Percentiles rank a stretch among this genome's conserved stretches.
Conservation (phyloP, 73 alveolate species). For the Symbiodinium pilosum region DNA sequence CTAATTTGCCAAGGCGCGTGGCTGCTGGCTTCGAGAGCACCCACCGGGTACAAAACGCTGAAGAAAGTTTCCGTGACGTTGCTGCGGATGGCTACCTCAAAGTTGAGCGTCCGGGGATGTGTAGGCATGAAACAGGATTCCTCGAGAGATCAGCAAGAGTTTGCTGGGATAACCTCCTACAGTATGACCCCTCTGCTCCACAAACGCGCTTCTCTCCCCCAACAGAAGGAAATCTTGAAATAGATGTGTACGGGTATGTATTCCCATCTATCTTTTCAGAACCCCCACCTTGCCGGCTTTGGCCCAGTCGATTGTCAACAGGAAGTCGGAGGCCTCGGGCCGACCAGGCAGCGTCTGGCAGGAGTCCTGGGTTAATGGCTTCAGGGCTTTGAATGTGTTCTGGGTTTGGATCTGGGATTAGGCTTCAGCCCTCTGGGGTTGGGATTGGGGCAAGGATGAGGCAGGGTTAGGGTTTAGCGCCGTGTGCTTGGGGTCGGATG, state of each 20-base stretch:
- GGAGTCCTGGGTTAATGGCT: neutral
- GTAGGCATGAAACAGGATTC: too few relatives aligned
- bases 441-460: neutral
- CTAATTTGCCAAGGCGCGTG: too few relatives aligned
- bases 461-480: neutral
- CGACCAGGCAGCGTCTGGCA: slow-evolving; percentile 25
- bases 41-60: slow-evolving; percentile 87
- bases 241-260: too few relatives aligned
- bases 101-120: too few relatives aligned
- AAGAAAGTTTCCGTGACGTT: slow-evolving; percentile 66
- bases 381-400: neutral
- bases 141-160: too few relatives aligned
- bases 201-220: too few relatives aligned
- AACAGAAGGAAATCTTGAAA: too few relatives aligned
- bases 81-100: slow-evolving; percentile 3
- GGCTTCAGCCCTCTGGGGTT: neutral
- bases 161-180: too few relatives aligned
- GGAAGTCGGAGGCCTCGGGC: slow-evolving; percentile 58
- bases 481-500: neutral
- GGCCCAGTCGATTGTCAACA: slow-evolving; percentile 90
- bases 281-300: slow-evolving; percentile 52
- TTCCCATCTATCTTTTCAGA: too few relatives aligned
- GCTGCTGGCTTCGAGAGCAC: too few relatives aligned
- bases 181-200: too few relatives aligned
- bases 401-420: neutral